A percentile compares a stretch with the other conserved stretches of the same genome.
These are phyloP conservation scores for Rhodotorula kratochvilovae DNA, from an alignment of 768 basidiomycete genomes.

Conservation along the genomic window DNA sequence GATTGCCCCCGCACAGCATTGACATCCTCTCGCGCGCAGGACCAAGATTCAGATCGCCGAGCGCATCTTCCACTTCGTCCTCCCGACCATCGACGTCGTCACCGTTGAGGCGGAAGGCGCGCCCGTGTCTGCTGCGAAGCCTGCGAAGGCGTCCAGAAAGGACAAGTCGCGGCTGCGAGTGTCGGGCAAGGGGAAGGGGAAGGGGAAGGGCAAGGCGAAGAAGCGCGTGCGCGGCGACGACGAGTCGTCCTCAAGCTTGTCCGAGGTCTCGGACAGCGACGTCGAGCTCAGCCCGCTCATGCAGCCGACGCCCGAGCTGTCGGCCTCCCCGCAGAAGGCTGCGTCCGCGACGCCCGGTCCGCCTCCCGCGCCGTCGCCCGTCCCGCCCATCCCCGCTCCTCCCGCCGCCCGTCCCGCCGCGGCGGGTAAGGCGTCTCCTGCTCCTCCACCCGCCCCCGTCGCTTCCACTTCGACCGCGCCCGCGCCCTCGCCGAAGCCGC, in stretches of 20 bases:
- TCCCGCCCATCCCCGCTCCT: too few species aligned
- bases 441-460: not conserved
- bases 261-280: slow-evolving; percentile 21
- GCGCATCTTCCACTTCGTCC: slow-evolving; percentile 90
- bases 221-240: not conserved
- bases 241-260: slow-evolving; percentile 18
- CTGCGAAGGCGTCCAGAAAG: slow-evolving; percentile 50
- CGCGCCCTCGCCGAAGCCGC: not conserved
- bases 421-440: not conserved
- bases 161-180: slow-evolving; percentile 51
- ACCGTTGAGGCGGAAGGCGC: not conserved
- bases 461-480: not conserved
- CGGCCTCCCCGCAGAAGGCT: not conserved
- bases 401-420: too few species aligned
- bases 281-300: slow-evolving; percentile 3
- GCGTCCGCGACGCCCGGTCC: too few species aligned
- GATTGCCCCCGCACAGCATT: not conserved
- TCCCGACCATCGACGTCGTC: slow-evolving; percentile 54
- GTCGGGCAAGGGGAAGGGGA: slow-evolving; percentile 29
- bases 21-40: slow-evolving; percentile 45
- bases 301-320: not conserved
- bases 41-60: slow-evolving; percentile 97
- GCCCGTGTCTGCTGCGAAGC: slow-evolving; percentile 48
- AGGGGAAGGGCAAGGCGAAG: slow-evolving; percentile 39
- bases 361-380: not conserved